These are phyloP conservation scores for Cryphonectria naterciae DNA, from an alignment of 2,329 filamentous ascomycete genomes.

Conservation along the genomic window DNA sequence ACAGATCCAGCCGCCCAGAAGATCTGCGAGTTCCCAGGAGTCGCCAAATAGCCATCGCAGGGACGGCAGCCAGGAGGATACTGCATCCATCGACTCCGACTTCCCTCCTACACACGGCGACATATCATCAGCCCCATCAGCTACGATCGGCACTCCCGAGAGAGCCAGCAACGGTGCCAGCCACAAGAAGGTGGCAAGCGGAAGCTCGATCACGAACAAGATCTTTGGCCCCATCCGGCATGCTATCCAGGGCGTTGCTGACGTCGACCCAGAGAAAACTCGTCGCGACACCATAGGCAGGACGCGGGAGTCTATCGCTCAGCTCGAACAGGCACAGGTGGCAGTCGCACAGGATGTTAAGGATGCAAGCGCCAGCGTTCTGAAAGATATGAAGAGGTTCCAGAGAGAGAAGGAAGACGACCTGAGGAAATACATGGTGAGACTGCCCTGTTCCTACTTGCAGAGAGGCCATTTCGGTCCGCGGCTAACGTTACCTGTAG, in stretches of 20 bases:
- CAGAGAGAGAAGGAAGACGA: constrained; percentile 96
- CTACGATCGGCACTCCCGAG: constrained; percentile 72
- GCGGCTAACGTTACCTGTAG: constrained; percentile 48
- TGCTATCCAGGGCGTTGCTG: constrained; percentile 93
- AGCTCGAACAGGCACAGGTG: constrained; percentile 88
- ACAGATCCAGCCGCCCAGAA: constrained; percentile 64
- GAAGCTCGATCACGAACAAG: constrained; percentile 90
- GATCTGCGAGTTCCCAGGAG: constrained; percentile 66
- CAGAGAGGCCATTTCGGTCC: constrained; percentile 6
- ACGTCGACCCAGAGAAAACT: constrained; percentile 92
- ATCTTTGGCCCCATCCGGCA: constrained; percentile 95
- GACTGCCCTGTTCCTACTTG: constrained; percentile 38
- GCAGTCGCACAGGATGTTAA: constrained; percentile 90
- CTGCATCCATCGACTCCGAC: constrained; percentile 91
- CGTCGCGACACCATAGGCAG: constrained; percentile 93
- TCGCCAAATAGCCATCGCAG: constrained; percentile 52
- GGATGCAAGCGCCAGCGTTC: constrained; percentile 84
- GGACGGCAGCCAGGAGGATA: constrained; percentile 71
- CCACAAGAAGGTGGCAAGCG: constrained; percentile 81
- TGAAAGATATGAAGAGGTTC: constrained; percentile 90
- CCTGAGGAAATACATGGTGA: constrained; percentile 91
- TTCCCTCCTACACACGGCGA: constrained; percentile 90
- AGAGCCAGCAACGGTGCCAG: constrained; percentile 49
- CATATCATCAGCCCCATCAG: constrained; percentile 67
- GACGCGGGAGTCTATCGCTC: constrained; percentile 81